Percentiles rank a stretch among this genome's conserved stretches.
Conservation (phyloP, 78 protist genomes). For the Dictyostelium purpureum region DNA sequence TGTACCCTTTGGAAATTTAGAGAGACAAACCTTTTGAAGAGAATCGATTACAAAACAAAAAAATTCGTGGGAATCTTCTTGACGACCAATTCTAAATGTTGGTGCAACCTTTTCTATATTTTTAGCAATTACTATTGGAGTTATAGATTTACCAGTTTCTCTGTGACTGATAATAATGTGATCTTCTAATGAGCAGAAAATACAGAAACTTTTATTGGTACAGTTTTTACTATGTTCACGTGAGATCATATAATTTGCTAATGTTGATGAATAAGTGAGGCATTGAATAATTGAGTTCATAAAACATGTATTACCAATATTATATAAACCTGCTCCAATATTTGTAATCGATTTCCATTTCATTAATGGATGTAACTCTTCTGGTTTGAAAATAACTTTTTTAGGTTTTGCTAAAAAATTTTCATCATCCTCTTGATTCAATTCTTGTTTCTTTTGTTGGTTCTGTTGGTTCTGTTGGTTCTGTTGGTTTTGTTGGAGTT, state of each 20-base stretch:
- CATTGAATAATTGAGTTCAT: slow-evolving; percentile 94
- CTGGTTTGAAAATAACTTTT: neutral
- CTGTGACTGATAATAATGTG: neutral
- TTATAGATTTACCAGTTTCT: neutral
- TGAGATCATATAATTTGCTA: slow-evolving; percentile 75
- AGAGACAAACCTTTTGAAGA: slow-evolving; percentile 63
- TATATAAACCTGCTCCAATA: slow-evolving; percentile 61
- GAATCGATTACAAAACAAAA: slow-evolving; percentile 80
- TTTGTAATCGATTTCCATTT: slow-evolving; percentile 8
- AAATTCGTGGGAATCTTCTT: slow-evolving; percentile 91
- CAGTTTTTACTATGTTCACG: slow-evolving; percentile 26
- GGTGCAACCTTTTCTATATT: slow-evolving; percentile 58
- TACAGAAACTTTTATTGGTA: slow-evolving; percentile 49
- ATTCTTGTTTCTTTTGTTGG: no score
- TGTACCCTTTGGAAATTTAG: slow-evolving; percentile 9
- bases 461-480: no score
- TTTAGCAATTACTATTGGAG: slow-evolving; percentile 25
- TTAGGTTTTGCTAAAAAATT: slow-evolving; percentile 28
- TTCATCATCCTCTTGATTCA: no score
- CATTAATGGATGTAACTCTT: neutral
- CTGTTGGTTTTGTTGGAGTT: no score
- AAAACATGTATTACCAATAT: slow-evolving; percentile 96
- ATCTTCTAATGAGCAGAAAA: slow-evolving; percentile 56
- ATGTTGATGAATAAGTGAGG: slow-evolving; percentile 88
- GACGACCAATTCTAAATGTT: slow-evolving; percentile 66